A percentile compares a stretch with the other conserved stretches of the same genome.
phyloP scores from a whole-genome alignment of 108 stramenopile genomes.

The Licmophora abbreviata region DNA sequence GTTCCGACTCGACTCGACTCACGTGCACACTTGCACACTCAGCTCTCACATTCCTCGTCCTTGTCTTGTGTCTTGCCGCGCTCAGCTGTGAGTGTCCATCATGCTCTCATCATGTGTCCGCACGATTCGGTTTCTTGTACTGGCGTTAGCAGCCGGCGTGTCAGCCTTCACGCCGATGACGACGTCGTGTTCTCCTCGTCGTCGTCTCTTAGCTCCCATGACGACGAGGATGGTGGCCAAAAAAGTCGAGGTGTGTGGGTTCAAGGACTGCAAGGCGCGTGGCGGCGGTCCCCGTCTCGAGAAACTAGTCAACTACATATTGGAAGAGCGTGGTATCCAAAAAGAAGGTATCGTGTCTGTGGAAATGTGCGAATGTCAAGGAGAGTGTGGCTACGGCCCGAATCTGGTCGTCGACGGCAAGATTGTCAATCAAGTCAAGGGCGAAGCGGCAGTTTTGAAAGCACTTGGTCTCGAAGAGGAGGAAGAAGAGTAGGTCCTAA shows the following conservation, averaged over 20 bases:
- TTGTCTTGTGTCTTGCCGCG: too few relatives aligned
- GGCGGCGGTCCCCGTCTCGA: slow-evolving; percentile 14
- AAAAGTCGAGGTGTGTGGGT: slow-evolving; percentile 18
- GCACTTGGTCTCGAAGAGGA: slow-evolving; percentile 13
- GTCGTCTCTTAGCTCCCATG: too few relatives aligned
- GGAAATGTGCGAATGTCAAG: slow-evolving; percentile 18
- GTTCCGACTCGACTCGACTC: too few relatives aligned
- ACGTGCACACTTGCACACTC: too few relatives aligned
- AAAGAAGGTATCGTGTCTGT: neutral
- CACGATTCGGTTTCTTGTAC: too few relatives aligned
- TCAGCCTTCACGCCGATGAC: too few relatives aligned
- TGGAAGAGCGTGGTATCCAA: slow-evolving; percentile 14
- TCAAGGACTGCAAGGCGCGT: slow-evolving; percentile 21
- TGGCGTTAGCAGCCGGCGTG: too few relatives aligned
- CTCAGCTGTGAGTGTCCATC: too few relatives aligned
- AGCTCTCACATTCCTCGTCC: too few relatives aligned
- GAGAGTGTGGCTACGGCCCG: slow-evolving; percentile 26
- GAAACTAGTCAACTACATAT: slow-evolving; percentile 8
- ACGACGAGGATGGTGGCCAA: slow-evolving; percentile 4
- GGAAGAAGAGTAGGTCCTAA: too few relatives aligned
- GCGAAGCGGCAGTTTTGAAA: slow-evolving; percentile 10
- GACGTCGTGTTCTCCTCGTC: too few relatives aligned
- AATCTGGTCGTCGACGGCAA: slow-evolving; percentile 18
- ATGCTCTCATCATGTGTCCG: too few relatives aligned
- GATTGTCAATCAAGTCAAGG: slow-evolving; percentile 16